A percentile compares a stretch with the other conserved stretches of the same genome.
phyloP scores from a whole-genome alignment of 352 stramenopile species.

The Globisporangium takayamanum region DNA sequence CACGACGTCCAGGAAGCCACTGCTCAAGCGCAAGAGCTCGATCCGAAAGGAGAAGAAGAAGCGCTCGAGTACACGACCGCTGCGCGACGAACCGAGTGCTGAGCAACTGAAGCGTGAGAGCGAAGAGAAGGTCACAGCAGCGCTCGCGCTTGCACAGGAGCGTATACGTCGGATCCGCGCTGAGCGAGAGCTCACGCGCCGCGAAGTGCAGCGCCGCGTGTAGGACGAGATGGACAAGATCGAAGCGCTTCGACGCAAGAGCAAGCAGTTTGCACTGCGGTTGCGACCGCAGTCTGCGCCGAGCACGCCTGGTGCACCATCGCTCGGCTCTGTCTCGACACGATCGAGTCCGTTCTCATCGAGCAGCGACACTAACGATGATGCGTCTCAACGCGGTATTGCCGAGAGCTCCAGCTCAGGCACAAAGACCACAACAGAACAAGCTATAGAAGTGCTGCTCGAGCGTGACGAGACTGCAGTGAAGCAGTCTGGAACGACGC shows the following conservation, averaged over 20 bases:
- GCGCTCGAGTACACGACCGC: background rate
- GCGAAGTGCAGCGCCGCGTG: conserved; percentile 19
- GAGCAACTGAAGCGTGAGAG: conserved; percentile 18
- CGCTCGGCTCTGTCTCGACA: conserved; percentile 1
- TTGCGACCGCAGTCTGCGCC: conserved; percentile 3
- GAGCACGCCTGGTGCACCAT: conserved; percentile 1
- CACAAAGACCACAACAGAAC: no score
- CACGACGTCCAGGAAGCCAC: background rate
- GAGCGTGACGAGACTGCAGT: background rate
- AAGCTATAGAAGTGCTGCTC: no score
- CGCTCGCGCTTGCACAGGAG: conserved; percentile 29
- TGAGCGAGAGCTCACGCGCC: conserved; percentile 15
- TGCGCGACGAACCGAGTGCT: conserved; percentile 1
- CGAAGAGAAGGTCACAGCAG: conserved; percentile 28
- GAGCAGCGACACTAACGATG: background rate
- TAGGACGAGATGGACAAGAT: conserved; percentile 39
- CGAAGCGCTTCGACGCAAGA: conserved; percentile 20
- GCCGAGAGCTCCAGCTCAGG: no score
- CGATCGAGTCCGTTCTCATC: background rate
- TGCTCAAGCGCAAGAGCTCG: conserved; percentile 2
- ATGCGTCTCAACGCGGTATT: background rate
- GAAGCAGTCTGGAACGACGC: background rate
- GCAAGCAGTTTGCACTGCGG: conserved; percentile 14
- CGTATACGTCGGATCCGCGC: conserved; percentile 25
- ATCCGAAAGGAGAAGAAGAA: conserved; percentile 5